These are phyloP conservation scores for Angomonas ambiguus DNA, from an alignment of 208 protist genomes.

Conservation along the genomic window DNA sequence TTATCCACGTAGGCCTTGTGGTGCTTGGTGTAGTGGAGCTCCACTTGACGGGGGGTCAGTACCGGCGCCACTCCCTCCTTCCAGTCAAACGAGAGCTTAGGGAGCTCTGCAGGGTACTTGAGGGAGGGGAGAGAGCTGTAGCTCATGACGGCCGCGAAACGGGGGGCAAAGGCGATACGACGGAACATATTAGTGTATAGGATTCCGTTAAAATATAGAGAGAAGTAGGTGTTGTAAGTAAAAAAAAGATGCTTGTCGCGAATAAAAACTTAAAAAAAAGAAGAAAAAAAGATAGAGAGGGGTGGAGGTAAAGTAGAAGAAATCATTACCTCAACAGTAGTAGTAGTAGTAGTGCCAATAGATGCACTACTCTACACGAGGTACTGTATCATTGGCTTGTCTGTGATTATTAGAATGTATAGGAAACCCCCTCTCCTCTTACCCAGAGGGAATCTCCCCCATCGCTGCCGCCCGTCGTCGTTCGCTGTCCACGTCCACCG, in stretches of 20 bases:
- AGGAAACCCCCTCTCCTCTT: no score
- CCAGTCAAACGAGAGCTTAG: slow-evolving; percentile 60
- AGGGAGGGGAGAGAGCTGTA: slow-evolving; percentile 62
- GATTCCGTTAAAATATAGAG: not conserved
- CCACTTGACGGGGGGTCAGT: slow-evolving; percentile 75
- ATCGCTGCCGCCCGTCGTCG: slow-evolving; percentile 39
- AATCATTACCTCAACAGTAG: no score
- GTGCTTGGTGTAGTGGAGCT: slow-evolving; percentile 92
- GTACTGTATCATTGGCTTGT: no score
- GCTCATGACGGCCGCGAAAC: slow-evolving; percentile 2
- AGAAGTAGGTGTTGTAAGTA: not conserved
- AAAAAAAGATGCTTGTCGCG: not conserved
- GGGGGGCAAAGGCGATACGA: not conserved
- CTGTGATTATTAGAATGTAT: no score
- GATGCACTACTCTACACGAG: no score
- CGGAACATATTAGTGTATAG: slow-evolving; percentile 7
- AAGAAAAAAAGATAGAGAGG: not conserved
- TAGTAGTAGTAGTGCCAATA: not conserved
- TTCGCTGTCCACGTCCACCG: slow-evolving; percentile 47
- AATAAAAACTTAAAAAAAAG: slow-evolving; percentile 5
- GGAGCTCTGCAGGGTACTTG: slow-evolving; percentile 68
- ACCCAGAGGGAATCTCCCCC: no score
- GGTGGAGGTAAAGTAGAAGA: not conserved
- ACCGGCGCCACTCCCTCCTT: slow-evolving; percentile 71
- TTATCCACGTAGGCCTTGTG: slow-evolving; percentile 92